phyloP scores from a whole-genome alignment of 1,139 yeast genomes.

The Nakaseomyces delphensis region DNA sequence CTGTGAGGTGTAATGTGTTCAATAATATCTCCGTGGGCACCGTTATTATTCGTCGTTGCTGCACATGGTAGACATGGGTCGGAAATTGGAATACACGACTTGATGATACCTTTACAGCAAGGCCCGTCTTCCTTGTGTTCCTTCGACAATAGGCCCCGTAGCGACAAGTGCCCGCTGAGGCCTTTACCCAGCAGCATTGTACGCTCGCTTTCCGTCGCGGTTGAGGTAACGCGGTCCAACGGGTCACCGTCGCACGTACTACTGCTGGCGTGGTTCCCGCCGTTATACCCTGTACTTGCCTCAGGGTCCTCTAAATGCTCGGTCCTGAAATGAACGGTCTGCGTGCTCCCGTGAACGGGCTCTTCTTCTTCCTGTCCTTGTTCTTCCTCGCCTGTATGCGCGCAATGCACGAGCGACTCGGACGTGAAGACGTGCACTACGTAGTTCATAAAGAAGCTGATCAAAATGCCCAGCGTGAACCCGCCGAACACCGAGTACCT shows the following conservation, averaged over 20 bases:
- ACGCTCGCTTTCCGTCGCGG: neutral
- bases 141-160: neutral
- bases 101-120: neutral
- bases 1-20: neutral
- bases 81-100: neutral
- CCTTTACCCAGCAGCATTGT: constrained; percentile 5
- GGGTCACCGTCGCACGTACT: neutral
- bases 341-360: neutral
- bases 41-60: neutral
- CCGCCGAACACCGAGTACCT: constrained; percentile 40
- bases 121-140: constrained; percentile 4
- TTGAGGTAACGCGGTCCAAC: neutral
- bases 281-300: constrained; percentile 2
- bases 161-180: neutral
- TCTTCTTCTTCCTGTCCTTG: constrained; percentile 5
- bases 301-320: neutral
- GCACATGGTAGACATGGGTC: too few species aligned
- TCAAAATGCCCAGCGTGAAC: constrained; percentile 49
- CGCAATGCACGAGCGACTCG: constrained; percentile 80
- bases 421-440: constrained; percentile 67
- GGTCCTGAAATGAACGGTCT: constrained; percentile 1
- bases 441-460: constrained; percentile 54
- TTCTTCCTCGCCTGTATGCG: constrained; percentile 40
- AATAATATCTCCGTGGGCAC: neutral
- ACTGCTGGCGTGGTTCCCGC: constrained; percentile 7